A percentile compares a stretch with the other conserved stretches of the same genome.
Conservation (phyloP, 2,329 filamentous ascomycete species). For the Aspergillus hortae region DNA sequence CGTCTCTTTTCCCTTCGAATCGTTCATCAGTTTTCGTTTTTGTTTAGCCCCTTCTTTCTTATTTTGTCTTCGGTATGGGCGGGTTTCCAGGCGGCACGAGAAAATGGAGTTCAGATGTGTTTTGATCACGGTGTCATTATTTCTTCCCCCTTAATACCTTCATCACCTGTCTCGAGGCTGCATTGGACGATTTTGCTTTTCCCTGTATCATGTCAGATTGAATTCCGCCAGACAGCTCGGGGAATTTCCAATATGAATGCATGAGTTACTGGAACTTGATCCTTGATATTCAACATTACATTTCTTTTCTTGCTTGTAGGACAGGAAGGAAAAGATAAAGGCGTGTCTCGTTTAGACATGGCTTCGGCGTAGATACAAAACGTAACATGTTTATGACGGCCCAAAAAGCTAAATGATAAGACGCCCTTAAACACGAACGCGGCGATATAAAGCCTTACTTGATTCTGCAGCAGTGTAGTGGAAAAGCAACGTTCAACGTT, state of each 20-base stretch:
- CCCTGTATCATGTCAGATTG: background rate
- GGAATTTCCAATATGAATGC: too few species aligned
- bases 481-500: background rate
- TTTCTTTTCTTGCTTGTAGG: background rate
- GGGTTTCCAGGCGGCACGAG: slow-evolving; percentile 15
- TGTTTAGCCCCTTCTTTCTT: slow-evolving; percentile 10
- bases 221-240: too few species aligned
- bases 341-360: background rate
- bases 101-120: slow-evolving; percentile 13
- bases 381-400: background rate
- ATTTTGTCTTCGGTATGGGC: slow-evolving; percentile 13
- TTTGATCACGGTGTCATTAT: slow-evolving; percentile 1
- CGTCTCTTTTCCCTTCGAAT: background rate
- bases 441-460: background rate
- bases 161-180: background rate
- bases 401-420: background rate
- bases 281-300: background rate
- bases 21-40: slow-evolving; percentile 16
- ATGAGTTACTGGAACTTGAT: too few species aligned
- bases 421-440: background rate
- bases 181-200: background rate
- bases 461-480: background rate
- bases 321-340: too few species aligned
- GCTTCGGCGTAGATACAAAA: background rate
- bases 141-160: slow-evolving; percentile 1